phyloP scores from a whole-genome alignment of 176 grass and related monocot species.

The Chloris gayana region DNA sequence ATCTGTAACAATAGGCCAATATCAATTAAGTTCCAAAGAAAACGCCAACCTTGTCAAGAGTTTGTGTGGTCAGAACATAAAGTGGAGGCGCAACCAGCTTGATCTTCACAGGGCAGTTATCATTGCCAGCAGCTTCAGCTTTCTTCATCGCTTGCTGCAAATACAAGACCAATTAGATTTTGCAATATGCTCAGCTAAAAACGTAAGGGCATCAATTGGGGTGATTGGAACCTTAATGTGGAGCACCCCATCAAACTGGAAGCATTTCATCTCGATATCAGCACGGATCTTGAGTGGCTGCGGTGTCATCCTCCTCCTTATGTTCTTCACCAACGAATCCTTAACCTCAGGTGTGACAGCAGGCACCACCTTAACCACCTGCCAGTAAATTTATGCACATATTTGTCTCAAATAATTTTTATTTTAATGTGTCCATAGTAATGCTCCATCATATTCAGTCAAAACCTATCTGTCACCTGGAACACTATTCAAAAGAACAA shows the following conservation, averaged over 20 bases:
- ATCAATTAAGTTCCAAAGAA: conserved; percentile 23
- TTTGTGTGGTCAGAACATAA: conserved; percentile 91
- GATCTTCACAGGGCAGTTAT: conserved; percentile 89
- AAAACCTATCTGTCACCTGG: not conserved
- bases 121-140: conserved; percentile 78
- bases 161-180: conserved; percentile 8
- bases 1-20: not conserved
- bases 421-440: not conserved
- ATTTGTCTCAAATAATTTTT: not conserved
- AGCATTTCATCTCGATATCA: conserved; percentile 92
- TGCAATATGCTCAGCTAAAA: not conserved
- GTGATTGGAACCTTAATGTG: conserved; percentile 74
- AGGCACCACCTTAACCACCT: conserved; percentile 85
- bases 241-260: conserved; percentile 90
- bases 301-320: conserved; percentile 88
- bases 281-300: conserved; percentile 93
- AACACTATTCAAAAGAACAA: not conserved
- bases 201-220: not conserved
- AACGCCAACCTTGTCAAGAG: conserved; percentile 77
- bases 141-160: conserved; percentile 85
- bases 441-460: not conserved
- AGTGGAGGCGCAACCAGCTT: conserved; percentile 90
- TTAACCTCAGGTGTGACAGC: conserved; percentile 76
- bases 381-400: conserved; percentile 28
- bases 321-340: conserved; percentile 84